A percentile compares a stretch with the other conserved stretches of the same genome.
phyloP scores from a whole-genome alignment of 768 basidiomycete species.

The Suillus clintonianus region DNA sequence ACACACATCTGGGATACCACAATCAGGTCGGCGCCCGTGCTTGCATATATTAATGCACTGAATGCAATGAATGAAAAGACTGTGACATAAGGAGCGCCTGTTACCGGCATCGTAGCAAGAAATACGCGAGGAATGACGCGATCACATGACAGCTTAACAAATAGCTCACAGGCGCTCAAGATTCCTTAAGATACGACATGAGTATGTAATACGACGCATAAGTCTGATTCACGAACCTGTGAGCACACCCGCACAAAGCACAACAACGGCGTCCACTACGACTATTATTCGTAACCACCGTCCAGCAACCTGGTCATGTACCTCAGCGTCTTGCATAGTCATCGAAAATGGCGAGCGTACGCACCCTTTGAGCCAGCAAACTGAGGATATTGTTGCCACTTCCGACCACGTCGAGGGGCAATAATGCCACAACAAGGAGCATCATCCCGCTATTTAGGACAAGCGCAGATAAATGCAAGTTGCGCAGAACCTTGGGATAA shows the following conservation, averaged over 20 bases:
- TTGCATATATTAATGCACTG: slow-evolving; percentile 56
- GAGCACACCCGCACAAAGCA: slow-evolving; percentile 71
- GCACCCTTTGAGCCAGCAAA: slow-evolving; percentile 59
- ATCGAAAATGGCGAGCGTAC: slow-evolving; percentile 1
- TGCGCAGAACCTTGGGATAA: slow-evolving; percentile 63
- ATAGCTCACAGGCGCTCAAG: slow-evolving; percentile 56
- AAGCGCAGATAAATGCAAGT: slow-evolving; percentile 62
- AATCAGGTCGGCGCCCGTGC: slow-evolving; percentile 50
- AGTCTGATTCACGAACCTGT: slow-evolving; percentile 45
- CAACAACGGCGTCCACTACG: slow-evolving; percentile 68
- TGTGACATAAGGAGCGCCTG: slow-evolving; percentile 54
- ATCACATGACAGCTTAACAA: slow-evolving; percentile 60
- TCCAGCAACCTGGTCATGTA: slow-evolving; percentile 49
- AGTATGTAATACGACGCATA: neutral
- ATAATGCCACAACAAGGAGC: slow-evolving; percentile 57
- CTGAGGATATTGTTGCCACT: slow-evolving; percentile 63
- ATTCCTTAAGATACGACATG: slow-evolving; percentile 43
- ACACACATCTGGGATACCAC: slow-evolving; percentile 62
- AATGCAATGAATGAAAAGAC: slow-evolving; percentile 52
- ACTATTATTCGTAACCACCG: slow-evolving; percentile 63
- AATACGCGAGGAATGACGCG: slow-evolving; percentile 59
- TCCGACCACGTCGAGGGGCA: slow-evolving; percentile 53
- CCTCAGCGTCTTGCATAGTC: neutral
- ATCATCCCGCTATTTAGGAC: slow-evolving; percentile 57
- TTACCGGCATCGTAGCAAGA: slow-evolving; percentile 46